These are phyloP conservation scores for Ambrosia trifida DNA, from an alignment of 129 eudicot genomes.

Conservation along the genomic window DNA sequence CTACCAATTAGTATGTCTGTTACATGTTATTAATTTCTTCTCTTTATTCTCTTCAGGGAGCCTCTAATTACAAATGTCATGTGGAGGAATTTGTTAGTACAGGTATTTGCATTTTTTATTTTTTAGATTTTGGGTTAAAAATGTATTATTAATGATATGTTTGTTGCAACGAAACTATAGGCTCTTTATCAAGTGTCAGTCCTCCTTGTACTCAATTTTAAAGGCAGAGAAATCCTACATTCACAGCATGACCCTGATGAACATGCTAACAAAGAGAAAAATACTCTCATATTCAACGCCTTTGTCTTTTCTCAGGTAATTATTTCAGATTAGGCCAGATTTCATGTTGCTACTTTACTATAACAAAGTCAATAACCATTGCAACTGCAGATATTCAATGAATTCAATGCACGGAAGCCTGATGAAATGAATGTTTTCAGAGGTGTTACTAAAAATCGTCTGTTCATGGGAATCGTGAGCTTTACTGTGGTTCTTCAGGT, in stretches of 20 bases:
- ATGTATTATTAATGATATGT: not conserved
- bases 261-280: conserved; percentile 68
- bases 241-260: conserved; percentile 41
- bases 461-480: conserved; percentile 73
- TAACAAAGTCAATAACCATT: conserved; percentile 15
- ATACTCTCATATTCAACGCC: conserved; percentile 84
- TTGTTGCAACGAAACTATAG: conserved; percentile 33
- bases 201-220: conserved; percentile 70
- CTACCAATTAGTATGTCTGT: not conserved
- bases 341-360: not conserved
- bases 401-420: conserved; percentile 91
- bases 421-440: conserved; percentile 76
- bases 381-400: conserved; percentile 66
- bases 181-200: conserved; percentile 83
- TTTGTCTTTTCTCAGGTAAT: conserved; percentile 87
- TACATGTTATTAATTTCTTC: not conserved
- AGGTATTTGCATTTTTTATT: conserved; percentile 39
- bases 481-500: conserved; percentile 79
- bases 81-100: conserved; percentile 91
- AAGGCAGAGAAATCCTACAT: conserved; percentile 54
- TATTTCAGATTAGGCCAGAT: not conserved
- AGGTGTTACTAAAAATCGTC: conserved; percentile 68
- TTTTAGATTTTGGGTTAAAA: not conserved
- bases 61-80: conserved; percentile 91
- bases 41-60: conserved; percentile 48